These are phyloP conservation scores for Pseudodiploospora longispora DNA, from an alignment of 2,329 filamentous ascomycete genomes.

Conservation along the genomic window DNA sequence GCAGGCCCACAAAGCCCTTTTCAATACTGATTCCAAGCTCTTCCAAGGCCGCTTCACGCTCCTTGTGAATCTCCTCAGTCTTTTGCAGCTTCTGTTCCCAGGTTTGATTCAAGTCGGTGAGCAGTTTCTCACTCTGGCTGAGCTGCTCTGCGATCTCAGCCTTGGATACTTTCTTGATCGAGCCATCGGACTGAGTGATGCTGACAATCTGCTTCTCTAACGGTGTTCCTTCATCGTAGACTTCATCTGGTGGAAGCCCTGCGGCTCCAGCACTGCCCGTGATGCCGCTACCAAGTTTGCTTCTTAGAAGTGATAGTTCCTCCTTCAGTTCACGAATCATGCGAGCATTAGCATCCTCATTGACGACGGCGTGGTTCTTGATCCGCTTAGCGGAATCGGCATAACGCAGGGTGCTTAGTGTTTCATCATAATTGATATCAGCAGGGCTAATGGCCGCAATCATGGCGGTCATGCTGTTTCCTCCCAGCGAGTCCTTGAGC, in stretches of 20 bases:
- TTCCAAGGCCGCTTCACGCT: conserved; percentile 88
- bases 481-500: conserved; percentile 90
- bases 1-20: conserved; percentile 91
- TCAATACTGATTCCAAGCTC: conserved; percentile 98
- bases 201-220: conserved; percentile 94
- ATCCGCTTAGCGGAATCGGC: conserved; percentile 97
- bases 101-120: conserved; percentile 93
- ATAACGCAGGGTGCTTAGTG: conserved; percentile 88
- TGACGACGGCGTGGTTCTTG: conserved; percentile 99
- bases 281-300: conserved; percentile 64
- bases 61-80: conserved; percentile 96
- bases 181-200: conserved; percentile 78
- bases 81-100: conserved; percentile 96
- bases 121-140: conserved; percentile 91
- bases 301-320: conserved; percentile 75
- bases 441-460: conserved; percentile 97
- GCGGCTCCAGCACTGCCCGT: conserved; percentile 37
- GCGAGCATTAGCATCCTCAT: conserved; percentile 95
- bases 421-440: conserved; percentile 99
- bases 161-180: conserved; percentile 91
- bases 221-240: conserved; percentile 88
- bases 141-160: conserved; percentile 96
- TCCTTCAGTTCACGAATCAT: conserved; percentile 99
- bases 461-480: conserved; percentile 99
- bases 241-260: conserved; percentile 58